Evolutionary conservation across 805 yeast species (phyloP), one percentile per base, ranked within the genome.

Genomic region (Scheffersomyces lignosus): DNA sequence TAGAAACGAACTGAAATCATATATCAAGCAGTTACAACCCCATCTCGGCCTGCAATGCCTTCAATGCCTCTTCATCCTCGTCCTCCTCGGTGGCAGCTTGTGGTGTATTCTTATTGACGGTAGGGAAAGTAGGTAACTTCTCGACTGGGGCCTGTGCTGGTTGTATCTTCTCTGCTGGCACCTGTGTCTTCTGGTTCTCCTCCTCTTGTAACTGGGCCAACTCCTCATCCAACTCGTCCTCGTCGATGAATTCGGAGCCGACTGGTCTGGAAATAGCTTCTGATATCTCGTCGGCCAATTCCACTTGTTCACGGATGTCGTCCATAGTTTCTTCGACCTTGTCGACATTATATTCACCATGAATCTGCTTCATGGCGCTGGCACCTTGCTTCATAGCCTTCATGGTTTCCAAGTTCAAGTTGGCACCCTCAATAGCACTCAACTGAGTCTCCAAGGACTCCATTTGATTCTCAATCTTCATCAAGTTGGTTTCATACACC

Each of bases 311-410:
- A 51, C 98, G 80, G 45, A 95, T 88, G 44, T 91, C 96, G 62
- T 93, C 99, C 98, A 93, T 91, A 6, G 97, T 91, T 51, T 83
- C 85, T 60, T 93, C 99, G 29, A 93, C 97, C 70, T 89, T 90
- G 64, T 93, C 99, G 43, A 93, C 88, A 59, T 93, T 83, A 71
- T 93, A 81, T 55, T 89, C 96, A 47, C 89, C 90, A 62, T 93
- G 98, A 55, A 93, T 91, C 55, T 84, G 85, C 60, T 90, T 89
- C 96, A 93, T 88, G 28, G 98, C 98, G 58, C 77, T 77, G 4
- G 99, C 96, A 42, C 98, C 98, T 62, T 88, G 95, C 64, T 91
- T 85, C 98, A 93, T 93, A 36, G 96, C 96, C 75, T 88, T 88
- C 96, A 93, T 87, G 22, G 99, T 93, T 68, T 93, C 99, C 64